phyloP scores from a whole-genome alignment of 106 monocot species.

The Dendrobium officinale region DNA sequence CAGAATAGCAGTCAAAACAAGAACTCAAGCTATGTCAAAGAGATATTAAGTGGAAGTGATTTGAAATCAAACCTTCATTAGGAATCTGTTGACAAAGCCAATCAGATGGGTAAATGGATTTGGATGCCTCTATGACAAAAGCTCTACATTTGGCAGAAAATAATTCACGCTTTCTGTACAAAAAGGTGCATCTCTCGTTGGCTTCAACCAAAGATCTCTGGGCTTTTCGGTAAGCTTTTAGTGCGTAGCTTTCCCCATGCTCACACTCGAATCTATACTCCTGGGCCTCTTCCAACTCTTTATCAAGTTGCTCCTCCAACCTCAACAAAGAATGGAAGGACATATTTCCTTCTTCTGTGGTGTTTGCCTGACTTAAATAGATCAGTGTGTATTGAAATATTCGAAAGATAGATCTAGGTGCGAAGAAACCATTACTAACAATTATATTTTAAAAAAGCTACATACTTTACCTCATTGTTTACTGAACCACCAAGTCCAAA shows the following conservation, averaged over 20 bases:
- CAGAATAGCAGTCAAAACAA: neutral
- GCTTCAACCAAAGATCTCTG: constrained; percentile 75
- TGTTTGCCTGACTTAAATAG: constrained; percentile 16
- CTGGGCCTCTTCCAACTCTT: constrained; percentile 89
- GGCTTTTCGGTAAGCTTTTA: constrained; percentile 71
- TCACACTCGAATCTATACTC: constrained; percentile 70
- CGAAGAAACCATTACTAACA: neutral
- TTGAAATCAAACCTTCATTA: constrained; percentile 12
- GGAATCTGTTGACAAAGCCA: constrained; percentile 22
- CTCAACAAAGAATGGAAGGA: constrained; percentile 46
- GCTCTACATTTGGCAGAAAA: constrained; percentile 47
- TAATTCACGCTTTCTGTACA: constrained; percentile 68
- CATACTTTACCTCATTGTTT: constrained; percentile 20
- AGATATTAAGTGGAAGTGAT: constrained; percentile 1
- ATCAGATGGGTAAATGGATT: constrained; percentile 26
- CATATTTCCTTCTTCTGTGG: constrained; percentile 10
- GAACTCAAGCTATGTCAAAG: neutral
- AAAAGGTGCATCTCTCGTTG: constrained; percentile 60
- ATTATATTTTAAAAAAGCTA: neutral
- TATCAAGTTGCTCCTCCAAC: constrained; percentile 74
- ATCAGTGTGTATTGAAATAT: constrained; percentile 1
- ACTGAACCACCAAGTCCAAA: neutral
- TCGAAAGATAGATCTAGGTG: neutral
- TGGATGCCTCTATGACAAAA: constrained; percentile 37
- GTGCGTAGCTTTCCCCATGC: constrained; percentile 69